phyloP scores from a whole-genome alignment of 2,329 filamentous ascomycete species.

The Dendryphion nanum region DNA sequence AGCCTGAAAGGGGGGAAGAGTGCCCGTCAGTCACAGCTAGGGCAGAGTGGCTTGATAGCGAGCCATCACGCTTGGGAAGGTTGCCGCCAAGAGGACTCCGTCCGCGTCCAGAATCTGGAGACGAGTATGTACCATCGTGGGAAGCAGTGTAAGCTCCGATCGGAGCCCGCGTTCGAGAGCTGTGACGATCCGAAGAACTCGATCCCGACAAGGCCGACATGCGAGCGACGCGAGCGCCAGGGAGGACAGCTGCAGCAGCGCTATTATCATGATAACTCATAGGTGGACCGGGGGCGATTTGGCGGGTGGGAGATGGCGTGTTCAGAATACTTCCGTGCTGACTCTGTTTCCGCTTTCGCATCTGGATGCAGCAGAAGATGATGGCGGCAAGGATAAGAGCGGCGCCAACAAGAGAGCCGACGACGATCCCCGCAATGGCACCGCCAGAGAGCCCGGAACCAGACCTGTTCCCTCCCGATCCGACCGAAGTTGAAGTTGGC shows the following conservation, averaged over 20 bases:
- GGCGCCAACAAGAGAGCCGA: conserved; percentile 73
- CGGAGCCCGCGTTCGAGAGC: conserved; percentile 25
- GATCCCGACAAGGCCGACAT: conserved; percentile 91
- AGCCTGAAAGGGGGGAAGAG: conserved; percentile 65
- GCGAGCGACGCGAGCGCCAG: conserved; percentile 85
- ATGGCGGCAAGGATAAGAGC: conserved; percentile 67
- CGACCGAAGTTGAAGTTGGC: conserved; percentile 36
- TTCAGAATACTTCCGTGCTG: conserved; percentile 79
- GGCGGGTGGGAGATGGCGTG: conserved; percentile 71
- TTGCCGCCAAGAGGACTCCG: conserved; percentile 37
- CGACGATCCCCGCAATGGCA: conserved; percentile 83
- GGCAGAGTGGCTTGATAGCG: conserved; percentile 79
- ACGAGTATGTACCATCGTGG: conserved; percentile 62
- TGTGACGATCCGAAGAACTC: conserved; percentile 53
- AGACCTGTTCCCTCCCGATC: conserved; percentile 31
- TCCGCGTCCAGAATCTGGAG: conserved; percentile 70
- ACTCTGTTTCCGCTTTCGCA: conserved; percentile 58
- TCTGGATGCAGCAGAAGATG: conserved; percentile 55
- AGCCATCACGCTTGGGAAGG: conserved; percentile 73
- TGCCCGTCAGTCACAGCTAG: conserved; percentile 66
- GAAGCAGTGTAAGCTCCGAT: conserved; percentile 27
- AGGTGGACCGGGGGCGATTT: conserved; percentile 24
- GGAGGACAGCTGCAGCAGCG: conserved; percentile 56
- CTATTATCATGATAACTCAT: conserved; percentile 44
- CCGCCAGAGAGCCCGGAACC: conserved; percentile 68